Evolutionary conservation across 31 red algal species (phyloP), one percentile per base, ranked within the genome.

Genomic region (Porphyra umbilicalis): DNA sequence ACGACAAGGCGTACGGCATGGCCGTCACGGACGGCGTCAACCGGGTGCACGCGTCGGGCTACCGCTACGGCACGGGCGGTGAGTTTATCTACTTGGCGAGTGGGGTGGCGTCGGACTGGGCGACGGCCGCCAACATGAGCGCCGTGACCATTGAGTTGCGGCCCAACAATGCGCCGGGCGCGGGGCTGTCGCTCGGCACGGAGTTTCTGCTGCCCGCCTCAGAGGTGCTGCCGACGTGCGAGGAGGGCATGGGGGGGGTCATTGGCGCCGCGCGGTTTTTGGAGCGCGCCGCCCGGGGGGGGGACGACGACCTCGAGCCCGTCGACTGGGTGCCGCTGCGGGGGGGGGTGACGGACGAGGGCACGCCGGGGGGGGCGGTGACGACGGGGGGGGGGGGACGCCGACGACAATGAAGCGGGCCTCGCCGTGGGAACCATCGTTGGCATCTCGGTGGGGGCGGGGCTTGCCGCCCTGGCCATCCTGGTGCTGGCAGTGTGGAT

Each of bases 141-240:
- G 77, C 79, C 75, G 75, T 76, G 35, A 87, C 85, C 6, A 71
- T 87, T 40, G 85, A 87, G 39, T 35, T 87, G 37, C 68, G 85
- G 44, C 86, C 86, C n/a, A 32, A 82, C 29, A 34, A 33, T 6
- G 29, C 14, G 10, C 75, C 39, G 75, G 83, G 83, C 32, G 18
- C 76, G 33, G 82, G 36, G 25, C 57, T 18, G 0, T 18, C 57
- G 2, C 2, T 29, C 6, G 57, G 57, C 25, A 29, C 25, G 0
- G 57, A 29, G 11, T 71, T 71, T 29, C 25, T 71, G 0, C 25
- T 71, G 2, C 57, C 57, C 13, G 82, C 82, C 4, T 57, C 46
- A 25, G 25, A 15, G 76, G 13, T 67, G 30, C 67, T 83, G 82
- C 36, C 76, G 11, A 75, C 38, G 30, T 83, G 76, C n/a, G 82